Percentiles rank a stretch among this genome's conserved stretches.
phyloP scores from a whole-genome alignment of 164 flowering plant genomes.

The Warburgia ugandensis region DNA sequence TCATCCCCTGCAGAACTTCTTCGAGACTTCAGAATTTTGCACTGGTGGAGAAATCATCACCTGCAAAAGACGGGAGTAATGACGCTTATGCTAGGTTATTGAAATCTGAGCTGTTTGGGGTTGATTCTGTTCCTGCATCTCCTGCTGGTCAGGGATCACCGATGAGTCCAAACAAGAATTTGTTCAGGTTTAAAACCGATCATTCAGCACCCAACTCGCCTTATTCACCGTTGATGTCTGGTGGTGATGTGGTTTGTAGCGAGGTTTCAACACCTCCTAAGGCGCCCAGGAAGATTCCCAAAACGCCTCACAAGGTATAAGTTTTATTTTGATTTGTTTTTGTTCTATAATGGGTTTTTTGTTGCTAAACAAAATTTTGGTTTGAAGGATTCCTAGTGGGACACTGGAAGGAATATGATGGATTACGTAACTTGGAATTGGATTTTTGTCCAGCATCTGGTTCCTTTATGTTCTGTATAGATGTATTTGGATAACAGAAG shows the following conservation, averaged over 20 bases:
- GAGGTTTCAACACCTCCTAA: conserved; percentile 74
- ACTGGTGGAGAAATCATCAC: conserved; percentile 69
- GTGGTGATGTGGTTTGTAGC: conserved; percentile 37
- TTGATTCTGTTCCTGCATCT: conserved; percentile 59
- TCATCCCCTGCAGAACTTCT: conserved; percentile 92
- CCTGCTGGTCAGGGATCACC: conserved; percentile 76
- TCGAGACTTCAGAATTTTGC: conserved; percentile 88
- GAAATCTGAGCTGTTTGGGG: conserved; percentile 75
- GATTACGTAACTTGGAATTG: no score
- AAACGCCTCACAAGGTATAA: conserved; percentile 97
- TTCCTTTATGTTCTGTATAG: no score
- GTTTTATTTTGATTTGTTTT: no score
- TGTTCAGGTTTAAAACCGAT: conserved; percentile 87
- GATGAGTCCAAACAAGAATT: conserved; percentile 76
- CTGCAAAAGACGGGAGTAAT: conserved; percentile 74
- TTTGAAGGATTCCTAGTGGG: no score
- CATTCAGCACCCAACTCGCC: conserved; percentile 66
- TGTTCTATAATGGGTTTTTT: no score
- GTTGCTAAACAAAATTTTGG: no score
- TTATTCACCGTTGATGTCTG: conserved; percentile 52
- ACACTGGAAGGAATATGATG: no score
- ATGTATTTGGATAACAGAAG: no score
- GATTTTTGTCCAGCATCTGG: no score
- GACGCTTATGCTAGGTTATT: conserved; percentile 69
- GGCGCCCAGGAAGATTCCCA: conserved; percentile 82